Evolutionary conservation across 208 protist genomes (phyloP).

Genomic region (Leishmania guyanensis): DNA sequence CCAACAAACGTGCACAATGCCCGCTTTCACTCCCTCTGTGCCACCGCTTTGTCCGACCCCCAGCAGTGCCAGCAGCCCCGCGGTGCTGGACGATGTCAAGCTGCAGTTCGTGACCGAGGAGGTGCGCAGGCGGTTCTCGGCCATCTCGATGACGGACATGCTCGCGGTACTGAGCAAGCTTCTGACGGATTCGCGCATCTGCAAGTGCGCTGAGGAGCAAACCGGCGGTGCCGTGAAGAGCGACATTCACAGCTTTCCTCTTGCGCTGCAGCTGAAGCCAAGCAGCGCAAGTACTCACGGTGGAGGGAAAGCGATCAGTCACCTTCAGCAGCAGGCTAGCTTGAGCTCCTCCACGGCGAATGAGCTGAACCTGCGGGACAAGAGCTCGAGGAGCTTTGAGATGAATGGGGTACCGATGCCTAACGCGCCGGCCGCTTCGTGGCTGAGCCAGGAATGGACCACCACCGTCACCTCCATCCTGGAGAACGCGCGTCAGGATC

Average conservation of each 20-base stretch:
- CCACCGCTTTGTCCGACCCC: neutral
- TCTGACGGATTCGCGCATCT: constrained; percentile 16
- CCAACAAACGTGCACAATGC: neutral
- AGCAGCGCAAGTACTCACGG: neutral
- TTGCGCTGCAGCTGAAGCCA: neutral
- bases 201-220: neutral
- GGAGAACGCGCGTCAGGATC: constrained; percentile 27
- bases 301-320: neutral
- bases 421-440: neutral
- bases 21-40: neutral
- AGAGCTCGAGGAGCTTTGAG: constrained; percentile 11
- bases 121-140: constrained; percentile 28
- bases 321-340: constrained; percentile 11
- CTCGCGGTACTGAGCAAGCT: constrained; percentile 16
- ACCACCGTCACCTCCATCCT: constrained; percentile 21
- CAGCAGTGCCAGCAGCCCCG: neutral
- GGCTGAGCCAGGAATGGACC: constrained; percentile 21
- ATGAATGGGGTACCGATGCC: neutral
- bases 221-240: neutral
- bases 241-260: neutral
- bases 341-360: constrained; percentile 24
- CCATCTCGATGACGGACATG: constrained; percentile 17
- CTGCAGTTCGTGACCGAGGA: constrained; percentile 20
- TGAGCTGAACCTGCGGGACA: constrained; percentile 22
- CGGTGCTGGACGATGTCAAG: constrained; percentile 20